These are phyloP conservation scores for Apophysomyces sp. DNA, from an alignment of 371 early-diverging fungal genomes.

Conservation along the genomic window DNA sequence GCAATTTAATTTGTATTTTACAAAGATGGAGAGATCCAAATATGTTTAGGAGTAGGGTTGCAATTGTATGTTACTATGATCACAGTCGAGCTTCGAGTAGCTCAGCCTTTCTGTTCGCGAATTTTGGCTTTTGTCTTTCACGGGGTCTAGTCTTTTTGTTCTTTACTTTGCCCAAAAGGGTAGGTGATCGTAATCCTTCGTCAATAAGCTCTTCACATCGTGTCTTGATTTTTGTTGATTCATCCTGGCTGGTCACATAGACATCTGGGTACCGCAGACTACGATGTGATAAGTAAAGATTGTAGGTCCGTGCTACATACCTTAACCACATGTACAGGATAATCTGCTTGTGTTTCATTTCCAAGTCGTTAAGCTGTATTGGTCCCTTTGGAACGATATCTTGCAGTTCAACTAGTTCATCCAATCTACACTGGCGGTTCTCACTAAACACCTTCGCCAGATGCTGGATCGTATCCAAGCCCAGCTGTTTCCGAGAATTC, in stretches of 20 bases:
- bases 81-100: neutral
- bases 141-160: neutral
- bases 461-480: constrained; percentile 22
- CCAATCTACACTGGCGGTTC: constrained; percentile 37
- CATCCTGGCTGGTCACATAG: constrained; percentile 31
- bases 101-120: neutral
- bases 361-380: constrained; percentile 53
- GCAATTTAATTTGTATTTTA: too few species aligned
- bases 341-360: constrained; percentile 71
- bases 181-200: constrained; percentile 22
- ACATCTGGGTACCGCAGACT: constrained; percentile 53
- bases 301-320: constrained; percentile 23
- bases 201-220: constrained; percentile 53
- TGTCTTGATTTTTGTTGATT: constrained; percentile 32
- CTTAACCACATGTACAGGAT: constrained; percentile 89
- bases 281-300: neutral
- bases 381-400: constrained; percentile 4
- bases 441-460: constrained; percentile 46
- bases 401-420: constrained; percentile 56
- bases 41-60: neutral
- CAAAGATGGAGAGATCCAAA: neutral
- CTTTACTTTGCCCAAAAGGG: neutral
- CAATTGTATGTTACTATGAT: neutral
- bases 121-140: neutral
- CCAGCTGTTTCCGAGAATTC: constrained; percentile 33